Evolutionary conservation across 345 rosid species (phyloP), one percentile per base, ranked within the genome.

Genomic region (Corchorus olitorius): DNA sequence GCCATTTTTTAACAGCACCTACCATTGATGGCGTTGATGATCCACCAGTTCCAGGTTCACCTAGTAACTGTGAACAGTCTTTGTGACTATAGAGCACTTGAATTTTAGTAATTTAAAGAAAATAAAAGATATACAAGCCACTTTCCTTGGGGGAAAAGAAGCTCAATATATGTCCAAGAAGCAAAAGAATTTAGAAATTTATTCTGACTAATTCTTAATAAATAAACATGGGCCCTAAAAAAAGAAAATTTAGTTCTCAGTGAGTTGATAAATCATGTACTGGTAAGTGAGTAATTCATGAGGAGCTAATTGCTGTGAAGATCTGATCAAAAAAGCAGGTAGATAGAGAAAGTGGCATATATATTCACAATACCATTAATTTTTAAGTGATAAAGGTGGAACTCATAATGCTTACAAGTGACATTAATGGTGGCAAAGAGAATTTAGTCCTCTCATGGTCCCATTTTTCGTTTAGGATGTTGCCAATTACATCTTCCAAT

Each of bases 11-110:
- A 69, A 96, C 97, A 55, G 99, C 91, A 80, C 98, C 98, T 35
- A 96, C 97, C 99, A 96, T 91, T 76, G 99, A 96, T 77, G 97
- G 95, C 10, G 98, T 92, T 41, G 98, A 93, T 68, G 99, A 94
- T 75, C 99, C 99, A 74, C 99, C 99, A 80, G 85, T 83, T 78
- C 99, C 99, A 6, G 98, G 97, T 80, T 96, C 98, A 73, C 98
- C 98, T 15, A 96, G 85, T 65, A 93, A 79, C 99, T 96, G 84
- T 49, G 43, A 78, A 74, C 37, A 77, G 73, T 45, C 61, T 49
- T 60, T 43, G 50, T 75, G 65, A 77, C 66, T 22, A 80, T 50
- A 50, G 14, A 56, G 37, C 60, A 41, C 75, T 58, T 37, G 71
- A 39, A 17, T 19, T 75, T 58, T 37, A 60, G 37, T 80, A 73